Conservation (phyloP, 768 basidiomycete species). For the Tricholoma hemisulphureum region DNA sequence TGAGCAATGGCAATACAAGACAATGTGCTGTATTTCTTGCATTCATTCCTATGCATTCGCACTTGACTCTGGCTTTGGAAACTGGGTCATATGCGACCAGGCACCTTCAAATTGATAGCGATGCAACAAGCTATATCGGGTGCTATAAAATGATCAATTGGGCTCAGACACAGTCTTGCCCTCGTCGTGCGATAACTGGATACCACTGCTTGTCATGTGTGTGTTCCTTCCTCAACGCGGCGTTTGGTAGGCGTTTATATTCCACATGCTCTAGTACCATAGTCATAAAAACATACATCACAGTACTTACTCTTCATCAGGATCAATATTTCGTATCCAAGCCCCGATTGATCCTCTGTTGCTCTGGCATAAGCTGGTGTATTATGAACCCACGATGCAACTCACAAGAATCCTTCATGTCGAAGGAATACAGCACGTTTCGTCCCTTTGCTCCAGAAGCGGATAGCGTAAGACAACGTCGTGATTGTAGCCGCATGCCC, state of each 20-base stretch:
- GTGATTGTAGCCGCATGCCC: constrained; percentile 97
- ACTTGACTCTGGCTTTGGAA: too few relatives aligned
- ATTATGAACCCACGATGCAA: constrained; percentile 22
- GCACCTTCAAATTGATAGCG: too few relatives aligned
- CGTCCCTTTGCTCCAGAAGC: constrained; percentile 98
- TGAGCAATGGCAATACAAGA: too few relatives aligned
- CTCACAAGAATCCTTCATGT: constrained; percentile 96
- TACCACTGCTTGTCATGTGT: too few relatives aligned
- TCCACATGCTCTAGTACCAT: neutral
- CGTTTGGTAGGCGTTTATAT: neutral
- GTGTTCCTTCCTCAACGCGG: too few relatives aligned
- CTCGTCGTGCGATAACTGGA: too few relatives aligned
- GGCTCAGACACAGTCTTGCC: neutral
- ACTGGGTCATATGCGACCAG: too few relatives aligned
- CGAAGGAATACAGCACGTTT: constrained; percentile 95
- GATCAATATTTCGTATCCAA: constrained; percentile 94
- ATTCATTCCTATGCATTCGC: too few relatives aligned
- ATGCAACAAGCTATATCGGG: constrained; percentile 5
- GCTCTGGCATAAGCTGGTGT: constrained; percentile 11
- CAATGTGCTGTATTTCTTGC: too few relatives aligned
- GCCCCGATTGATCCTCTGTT: constrained; percentile 89
- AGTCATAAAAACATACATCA: constrained; percentile 1
- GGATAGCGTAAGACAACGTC: constrained; percentile 96
- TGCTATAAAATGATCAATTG: neutral
- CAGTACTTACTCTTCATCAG: constrained; percentile 28